phyloP scores from a whole-genome alignment of 768 basidiomycete species.

The Rhodotorula taiwanensis region DNA sequence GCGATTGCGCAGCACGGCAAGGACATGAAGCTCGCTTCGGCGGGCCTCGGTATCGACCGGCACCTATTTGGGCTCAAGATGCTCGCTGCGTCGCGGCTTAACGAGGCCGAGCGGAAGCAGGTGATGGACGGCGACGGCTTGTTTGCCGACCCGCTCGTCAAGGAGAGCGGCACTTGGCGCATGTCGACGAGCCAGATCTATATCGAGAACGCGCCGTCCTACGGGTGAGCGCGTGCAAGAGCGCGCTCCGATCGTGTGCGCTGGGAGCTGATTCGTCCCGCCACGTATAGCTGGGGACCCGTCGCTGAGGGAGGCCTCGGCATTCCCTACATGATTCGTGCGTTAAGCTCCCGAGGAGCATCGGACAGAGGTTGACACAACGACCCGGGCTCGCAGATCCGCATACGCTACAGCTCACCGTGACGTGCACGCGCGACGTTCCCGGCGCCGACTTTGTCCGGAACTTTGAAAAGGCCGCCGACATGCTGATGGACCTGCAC shows the following conservation, averaged over 20 bases:
- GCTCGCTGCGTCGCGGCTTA: conserved; percentile 49
- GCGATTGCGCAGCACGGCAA: conserved; percentile 72
- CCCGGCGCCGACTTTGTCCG: conserved; percentile 20
- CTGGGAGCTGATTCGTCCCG: neutral
- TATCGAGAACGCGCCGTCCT: conserved; percentile 21
- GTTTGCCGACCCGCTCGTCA: conserved; percentile 52
- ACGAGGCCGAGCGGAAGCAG: conserved; percentile 1
- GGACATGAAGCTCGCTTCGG: conserved; percentile 80
- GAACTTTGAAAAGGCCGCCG: conserved; percentile 36
- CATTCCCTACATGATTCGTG: conserved; percentile 69
- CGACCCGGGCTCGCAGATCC: no score
- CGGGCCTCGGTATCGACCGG: conserved; percentile 85
- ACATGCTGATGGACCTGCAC: conserved; percentile 39
- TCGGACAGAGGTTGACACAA: no score
- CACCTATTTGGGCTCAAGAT: conserved; percentile 89
- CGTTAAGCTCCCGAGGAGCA: no score
- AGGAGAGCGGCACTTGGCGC: conserved; percentile 84
- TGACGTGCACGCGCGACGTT: conserved; percentile 23
- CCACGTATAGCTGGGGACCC: conserved; percentile 66
- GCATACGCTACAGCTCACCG: conserved; percentile 37
- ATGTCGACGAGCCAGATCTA: conserved; percentile 79
- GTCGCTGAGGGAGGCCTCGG: conserved; percentile 91
- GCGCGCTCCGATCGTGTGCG: no score
- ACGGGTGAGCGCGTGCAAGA: conserved; percentile 17
- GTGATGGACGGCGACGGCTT: conserved; percentile 3